Percentiles rank a stretch among this genome's conserved stretches.
Conservation (phyloP, 345 rosid species). For the Mangifera indica region DNA sequence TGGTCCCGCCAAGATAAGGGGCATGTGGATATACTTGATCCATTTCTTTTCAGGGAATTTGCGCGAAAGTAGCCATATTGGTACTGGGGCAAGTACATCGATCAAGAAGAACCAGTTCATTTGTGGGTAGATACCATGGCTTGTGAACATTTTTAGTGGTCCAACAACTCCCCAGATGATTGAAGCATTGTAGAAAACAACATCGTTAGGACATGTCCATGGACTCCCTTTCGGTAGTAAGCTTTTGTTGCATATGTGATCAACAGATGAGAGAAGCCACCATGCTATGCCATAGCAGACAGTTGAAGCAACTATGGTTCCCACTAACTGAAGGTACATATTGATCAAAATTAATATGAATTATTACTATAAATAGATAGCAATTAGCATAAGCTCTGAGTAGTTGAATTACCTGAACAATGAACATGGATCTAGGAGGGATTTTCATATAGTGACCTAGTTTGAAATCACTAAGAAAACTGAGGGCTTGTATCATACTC, state of each 20-base stretch:
- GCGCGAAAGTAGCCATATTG: slow-evolving; percentile 53
- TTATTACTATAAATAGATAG: not conserved
- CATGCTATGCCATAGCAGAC: slow-evolving; percentile 69
- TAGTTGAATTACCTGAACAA: slow-evolving; percentile 47
- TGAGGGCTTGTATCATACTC: slow-evolving; percentile 76
- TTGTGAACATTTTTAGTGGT: slow-evolving; percentile 69
- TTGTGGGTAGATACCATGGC: slow-evolving; percentile 49
- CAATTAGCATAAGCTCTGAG: not conserved
- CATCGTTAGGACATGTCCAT: slow-evolving; percentile 78
- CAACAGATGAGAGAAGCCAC: slow-evolving; percentile 64
- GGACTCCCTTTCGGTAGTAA: slow-evolving; percentile 69
- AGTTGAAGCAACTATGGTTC: slow-evolving; percentile 66
- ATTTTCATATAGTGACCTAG: slow-evolving; percentile 91
- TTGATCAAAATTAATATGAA: not conserved
- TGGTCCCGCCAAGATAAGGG: slow-evolving; percentile 51
- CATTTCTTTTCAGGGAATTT: slow-evolving; percentile 69
- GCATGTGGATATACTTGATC: slow-evolving; percentile 57
- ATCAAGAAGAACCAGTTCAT: slow-evolving; percentile 83
- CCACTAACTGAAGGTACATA: slow-evolving; percentile 58
- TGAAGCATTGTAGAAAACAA: slow-evolving; percentile 81
- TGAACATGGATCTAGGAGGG: slow-evolving; percentile 83
- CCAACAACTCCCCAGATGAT: slow-evolving; percentile 91
- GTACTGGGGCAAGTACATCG: slow-evolving; percentile 69
- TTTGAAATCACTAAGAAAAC: slow-evolving; percentile 68
- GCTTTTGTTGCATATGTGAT: slow-evolving; percentile 57